Evolutionary conservation across 2,329 filamentous ascomycete species (phyloP), one percentile per base, ranked within the genome.

Genomic region (Talaromyces sp.): DNA sequence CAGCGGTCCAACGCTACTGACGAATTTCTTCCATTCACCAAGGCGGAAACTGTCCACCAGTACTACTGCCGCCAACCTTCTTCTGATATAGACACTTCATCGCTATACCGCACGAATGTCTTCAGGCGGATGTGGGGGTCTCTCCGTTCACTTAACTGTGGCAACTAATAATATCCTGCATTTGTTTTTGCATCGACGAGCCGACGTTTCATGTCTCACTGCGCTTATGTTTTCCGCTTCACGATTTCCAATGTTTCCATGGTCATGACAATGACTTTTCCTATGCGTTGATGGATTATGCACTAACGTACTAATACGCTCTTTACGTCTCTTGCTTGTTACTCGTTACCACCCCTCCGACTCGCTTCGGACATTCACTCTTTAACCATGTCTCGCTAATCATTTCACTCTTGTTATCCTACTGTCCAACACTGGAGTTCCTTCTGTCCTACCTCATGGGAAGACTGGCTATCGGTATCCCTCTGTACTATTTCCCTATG

Each of bases 51-150:
- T 19, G 49, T 70, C 3, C 69, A 69, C 14, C 70, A 67, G 0
- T 65, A 73, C 46, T 74, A 72, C 58, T 70, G 69, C 14, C 71
- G 73, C 35, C 68, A 71, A 29, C 67, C 68, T 21, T 67, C 70
- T 2, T 71, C 46, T 46, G 3, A 19, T 65, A 69, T 21, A 3
- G 50, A 58, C 3, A 57, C 35, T 19, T 41, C 24, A 17, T 55
- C 51, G 21, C 8, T 50, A 27, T 57, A 58, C 21, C 62, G 58
- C 8, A 29, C 57, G 14, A 61, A 55, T 19, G 29, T 64, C 1
- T 58, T 59, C 14, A 58, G 49, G 57, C 49, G 60, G 17, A 52
- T 64, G 50, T 64, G 60, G 62, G 55, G 51, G 2, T 59, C 60
- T 19, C 41, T 64, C 32, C 67, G 68, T 10, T 64, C 69, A 21